Evolutionary conservation across 768 basidiomycete species (phyloP).

Genomic region (Boletus pseudopeckii): DNA sequence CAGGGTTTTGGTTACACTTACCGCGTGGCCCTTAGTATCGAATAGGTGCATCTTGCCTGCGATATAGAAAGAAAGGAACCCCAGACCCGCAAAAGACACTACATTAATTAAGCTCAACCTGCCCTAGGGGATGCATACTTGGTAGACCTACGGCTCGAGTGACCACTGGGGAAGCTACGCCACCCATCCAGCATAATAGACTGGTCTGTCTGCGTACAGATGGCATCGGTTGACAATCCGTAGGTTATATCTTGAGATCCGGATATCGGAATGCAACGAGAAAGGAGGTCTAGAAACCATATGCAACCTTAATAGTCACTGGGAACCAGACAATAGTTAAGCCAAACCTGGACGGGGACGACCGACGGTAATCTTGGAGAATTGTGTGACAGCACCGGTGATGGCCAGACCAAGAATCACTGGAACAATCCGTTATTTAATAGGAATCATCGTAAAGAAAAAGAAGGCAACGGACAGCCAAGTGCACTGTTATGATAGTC

Average conservation of each 20-base stretch:
- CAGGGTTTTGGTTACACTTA: slow-evolving; percentile 29
- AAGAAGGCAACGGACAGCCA: slow-evolving; percentile 34
- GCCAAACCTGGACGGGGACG: slow-evolving; percentile 77
- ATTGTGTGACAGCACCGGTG: slow-evolving; percentile 79
- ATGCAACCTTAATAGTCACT: not conserved
- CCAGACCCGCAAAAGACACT: slow-evolving; percentile 94
- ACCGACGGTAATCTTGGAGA: slow-evolving; percentile 84
- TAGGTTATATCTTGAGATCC: slow-evolving; percentile 67
- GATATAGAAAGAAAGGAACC: slow-evolving; percentile 83
- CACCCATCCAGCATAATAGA: slow-evolving; percentile 75
- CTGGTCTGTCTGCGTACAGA: slow-evolving; percentile 73
- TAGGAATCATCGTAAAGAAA: slow-evolving; percentile 28
- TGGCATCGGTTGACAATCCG: slow-evolving; percentile 66
- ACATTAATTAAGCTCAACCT: slow-evolving; percentile 8
- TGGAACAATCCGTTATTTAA: slow-evolving; percentile 23
- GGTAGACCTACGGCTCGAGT: slow-evolving; percentile 68
- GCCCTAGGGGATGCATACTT: not conserved
- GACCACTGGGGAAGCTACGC: slow-evolving; percentile 89
- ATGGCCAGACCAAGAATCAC: slow-evolving; percentile 73
- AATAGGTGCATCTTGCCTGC: slow-evolving; percentile 93
- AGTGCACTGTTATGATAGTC: slow-evolving; percentile 72
- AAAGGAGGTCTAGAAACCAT: slow-evolving; percentile 25
- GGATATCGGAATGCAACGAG: slow-evolving; percentile 58
- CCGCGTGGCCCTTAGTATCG: slow-evolving; percentile 71
- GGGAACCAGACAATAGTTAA: not conserved